A percentile compares a stretch with the other conserved stretches of the same genome.
These are phyloP conservation scores for Neoboletus magnificus DNA, from an alignment of 768 basidiomycete species.

Conservation along the genomic window DNA sequence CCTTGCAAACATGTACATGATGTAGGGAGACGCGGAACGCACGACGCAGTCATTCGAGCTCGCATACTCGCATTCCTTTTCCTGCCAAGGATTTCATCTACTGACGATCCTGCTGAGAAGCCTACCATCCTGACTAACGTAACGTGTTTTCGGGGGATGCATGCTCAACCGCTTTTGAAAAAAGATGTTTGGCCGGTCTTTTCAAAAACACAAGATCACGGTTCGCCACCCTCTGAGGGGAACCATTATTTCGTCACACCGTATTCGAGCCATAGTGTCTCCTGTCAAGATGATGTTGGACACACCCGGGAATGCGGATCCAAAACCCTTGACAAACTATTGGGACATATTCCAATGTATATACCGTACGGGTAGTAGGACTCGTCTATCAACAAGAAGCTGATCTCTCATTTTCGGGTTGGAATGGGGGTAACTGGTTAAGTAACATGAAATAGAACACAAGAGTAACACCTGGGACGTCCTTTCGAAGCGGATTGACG, in stretches of 20 bases:
- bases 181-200: slow-evolving; percentile 1
- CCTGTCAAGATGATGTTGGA: background rate
- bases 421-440: background rate
- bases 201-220: slow-evolving; percentile 6
- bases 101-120: background rate
- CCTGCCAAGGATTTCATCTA: background rate
- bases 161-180: background rate
- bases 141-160: background rate
- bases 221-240: background rate
- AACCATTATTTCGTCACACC: background rate
- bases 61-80: background rate
- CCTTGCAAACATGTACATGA: background rate
- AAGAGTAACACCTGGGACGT: background rate
- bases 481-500: background rate
- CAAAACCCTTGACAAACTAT: no score
- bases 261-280: no score
- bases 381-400: background rate
- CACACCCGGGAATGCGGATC: background rate
- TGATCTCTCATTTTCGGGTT: background rate
- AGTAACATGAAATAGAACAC: background rate
- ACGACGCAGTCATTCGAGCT: background rate
- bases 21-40: background rate
- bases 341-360: background rate
- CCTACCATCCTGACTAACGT: no score
- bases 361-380: background rate